phyloP scores from a whole-genome alignment of 2,329 filamentous ascomycete species.

The Fusarium sp. region DNA sequence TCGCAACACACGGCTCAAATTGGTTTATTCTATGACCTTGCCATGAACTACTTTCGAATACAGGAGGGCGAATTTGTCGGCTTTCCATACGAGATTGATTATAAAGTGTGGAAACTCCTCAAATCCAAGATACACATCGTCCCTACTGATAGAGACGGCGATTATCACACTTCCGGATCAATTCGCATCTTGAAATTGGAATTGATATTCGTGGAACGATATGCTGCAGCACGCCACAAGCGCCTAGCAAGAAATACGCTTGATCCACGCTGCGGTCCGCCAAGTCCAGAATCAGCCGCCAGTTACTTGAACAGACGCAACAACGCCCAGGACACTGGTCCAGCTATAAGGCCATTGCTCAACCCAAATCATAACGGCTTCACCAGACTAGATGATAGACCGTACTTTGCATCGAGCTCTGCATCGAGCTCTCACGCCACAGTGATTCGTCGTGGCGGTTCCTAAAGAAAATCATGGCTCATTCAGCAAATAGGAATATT shows the following conservation, averaged over 20 bases:
- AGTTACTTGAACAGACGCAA: not conserved
- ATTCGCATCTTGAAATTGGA: not conserved
- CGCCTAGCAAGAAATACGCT: not conserved
- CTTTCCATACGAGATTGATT: not conserved
- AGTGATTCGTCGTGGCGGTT: not conserved
- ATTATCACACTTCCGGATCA: not conserved
- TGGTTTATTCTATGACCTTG: not conserved
- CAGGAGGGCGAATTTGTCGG: not conserved
- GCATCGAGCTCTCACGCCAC: not conserved
- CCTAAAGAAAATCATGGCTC: not conserved
- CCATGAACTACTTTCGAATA: not conserved
- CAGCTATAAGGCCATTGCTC: not conserved
- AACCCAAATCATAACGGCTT: not conserved
- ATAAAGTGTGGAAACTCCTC: not conserved
- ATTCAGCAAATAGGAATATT: not conserved
- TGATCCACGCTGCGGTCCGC: not conserved
- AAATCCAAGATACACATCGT: not conserved
- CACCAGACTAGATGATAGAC: not conserved
- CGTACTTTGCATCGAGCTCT: not conserved
- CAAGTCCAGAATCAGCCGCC: not conserved
- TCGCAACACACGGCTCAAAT: not conserved
- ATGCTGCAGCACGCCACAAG: not conserved
- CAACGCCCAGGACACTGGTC: not conserved
- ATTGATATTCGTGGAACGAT: not conserved
- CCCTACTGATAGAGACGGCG: not conserved